Evolutionary conservation across 176 grass and related monocot genomes (phyloP), one percentile per base, ranked within the genome.

Genomic region (Elaeis guineensis): DNA sequence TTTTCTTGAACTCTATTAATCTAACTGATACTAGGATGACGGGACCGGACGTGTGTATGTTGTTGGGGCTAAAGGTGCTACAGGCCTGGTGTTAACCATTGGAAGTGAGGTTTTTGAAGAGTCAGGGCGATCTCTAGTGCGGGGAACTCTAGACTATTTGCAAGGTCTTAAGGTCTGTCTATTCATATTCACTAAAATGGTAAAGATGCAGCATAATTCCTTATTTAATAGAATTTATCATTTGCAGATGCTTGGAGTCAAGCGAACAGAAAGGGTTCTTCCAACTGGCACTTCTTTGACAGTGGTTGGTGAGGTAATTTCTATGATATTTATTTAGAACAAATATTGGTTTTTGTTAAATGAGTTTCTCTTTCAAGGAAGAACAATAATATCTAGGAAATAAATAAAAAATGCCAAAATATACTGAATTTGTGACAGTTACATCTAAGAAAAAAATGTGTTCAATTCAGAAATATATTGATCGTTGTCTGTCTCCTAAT

Each of bases 61-160:
- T 56, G 75, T 88, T 21, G 93, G 87, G 9, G 93, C 93, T 69
- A 84, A 79, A 67, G 80, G 76, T 85, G 93, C 93, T 61, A 74
- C 78, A 17, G 87, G 93, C 15, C 78, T 97, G 64, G 58, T 85
- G 59, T 85, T 97, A 69, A 97, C 84, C 70, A 63, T 97, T 83
- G 87, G 84, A 63, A 97, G 93, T 76, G 93, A 97, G 69, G 82
- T 87, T 80, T 97, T 97, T 75, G 93, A 97, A 76, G 93, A 97
- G 19, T 97, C 93, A 21, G 93, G 87, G 39, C 72, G 93, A 54
- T 85, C 87, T 28, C 81, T 97, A 71, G 93, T 97, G 6, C 87
- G 93, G 54, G 93, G 93, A 64, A 98, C 93, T 70, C 84, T 98
- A 53, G 93, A 98, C 73, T 98, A 98, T 72, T 78, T 98, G 51